Evolutionary conservation across 1,284 basidiomycete genomes (phyloP).

Genomic region (Marasmius fiardii): DNA sequence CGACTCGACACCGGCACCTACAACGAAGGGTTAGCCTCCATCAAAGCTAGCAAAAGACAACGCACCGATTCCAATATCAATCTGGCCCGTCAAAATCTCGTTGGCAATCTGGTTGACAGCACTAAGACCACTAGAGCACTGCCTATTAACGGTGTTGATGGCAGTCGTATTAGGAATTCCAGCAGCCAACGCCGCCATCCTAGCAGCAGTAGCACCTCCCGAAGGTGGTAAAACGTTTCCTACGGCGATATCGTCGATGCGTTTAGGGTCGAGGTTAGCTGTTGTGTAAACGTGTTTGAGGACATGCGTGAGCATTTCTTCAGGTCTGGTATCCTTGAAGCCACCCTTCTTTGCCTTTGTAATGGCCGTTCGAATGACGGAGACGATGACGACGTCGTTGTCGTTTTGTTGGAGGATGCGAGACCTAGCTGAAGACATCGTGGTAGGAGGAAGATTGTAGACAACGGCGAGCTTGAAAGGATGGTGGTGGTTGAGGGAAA

Average conservation of each 20-base stretch:
- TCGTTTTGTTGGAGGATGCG: constrained; percentile 39
- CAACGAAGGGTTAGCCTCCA: constrained; percentile 2
- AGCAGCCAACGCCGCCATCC: constrained; percentile 92
- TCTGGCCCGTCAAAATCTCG: constrained; percentile 80
- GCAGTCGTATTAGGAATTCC: constrained; percentile 85
- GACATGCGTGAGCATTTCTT: constrained; percentile 85
- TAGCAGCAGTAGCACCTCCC: constrained; percentile 87
- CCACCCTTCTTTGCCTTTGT: constrained; percentile 93
- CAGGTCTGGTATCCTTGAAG: constrained; percentile 91
- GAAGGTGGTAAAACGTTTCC: constrained; percentile 94
- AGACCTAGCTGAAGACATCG: constrained; percentile 19
- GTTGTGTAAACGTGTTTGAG: constrained; percentile 70
- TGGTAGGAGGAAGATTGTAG: too few species aligned
- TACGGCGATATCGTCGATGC: constrained; percentile 88
- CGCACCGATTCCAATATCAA: constrained; percentile 90
- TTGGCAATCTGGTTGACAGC: constrained; percentile 91
- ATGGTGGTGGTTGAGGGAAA: not conserved
- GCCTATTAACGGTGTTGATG: constrained; percentile 90
- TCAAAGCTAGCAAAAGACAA: constrained; percentile 14
- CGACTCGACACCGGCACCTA: constrained; percentile 92
- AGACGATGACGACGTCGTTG: constrained; percentile 89
- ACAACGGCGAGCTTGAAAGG: too few species aligned
- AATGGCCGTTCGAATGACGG: constrained; percentile 85
- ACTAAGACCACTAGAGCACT: constrained; percentile 92
- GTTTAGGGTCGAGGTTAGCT: constrained; percentile 69